phyloP scores from a whole-genome alignment of 164 flowering plant genomes.

The Aristolochia contorta region DNA sequence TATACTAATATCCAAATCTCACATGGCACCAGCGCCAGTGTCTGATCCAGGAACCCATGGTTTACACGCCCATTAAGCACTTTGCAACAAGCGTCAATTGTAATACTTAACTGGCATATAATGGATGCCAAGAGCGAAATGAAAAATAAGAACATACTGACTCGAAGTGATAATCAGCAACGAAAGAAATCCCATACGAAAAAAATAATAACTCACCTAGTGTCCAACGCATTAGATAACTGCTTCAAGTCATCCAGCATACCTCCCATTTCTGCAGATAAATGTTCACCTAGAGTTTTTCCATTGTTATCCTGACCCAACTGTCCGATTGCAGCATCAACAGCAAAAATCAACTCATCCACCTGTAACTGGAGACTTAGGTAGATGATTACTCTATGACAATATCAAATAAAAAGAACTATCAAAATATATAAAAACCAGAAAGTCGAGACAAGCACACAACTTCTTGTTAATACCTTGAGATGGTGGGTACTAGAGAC shows the following conservation, averaged over 20 bases:
- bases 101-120: no score
- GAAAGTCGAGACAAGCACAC: background rate
- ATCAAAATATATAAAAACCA: background rate
- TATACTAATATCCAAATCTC: no score
- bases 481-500: background rate
- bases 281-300: constrained; percentile 2
- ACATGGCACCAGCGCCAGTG: no score
- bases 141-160: no score
- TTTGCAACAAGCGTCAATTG: no score
- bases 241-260: constrained; percentile 16
- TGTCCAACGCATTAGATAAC: constrained; percentile 10
- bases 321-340: constrained; percentile 9
- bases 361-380: constrained; percentile 12
- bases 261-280: constrained; percentile 5
- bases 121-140: no score
- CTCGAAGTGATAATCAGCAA: no score
- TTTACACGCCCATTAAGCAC: no score
- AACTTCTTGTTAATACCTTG: constrained; percentile 15
- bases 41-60: no score
- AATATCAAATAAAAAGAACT: background rate
- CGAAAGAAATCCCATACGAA: no score
- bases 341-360: constrained; percentile 10
- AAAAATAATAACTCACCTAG: no score
- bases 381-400: background rate
- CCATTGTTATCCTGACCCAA: background rate